Evolutionary conservation across 2,329 filamentous ascomycete genomes (phyloP), one percentile per base, ranked within the genome.

Genomic region (Coniochaeta ligniaria): DNA sequence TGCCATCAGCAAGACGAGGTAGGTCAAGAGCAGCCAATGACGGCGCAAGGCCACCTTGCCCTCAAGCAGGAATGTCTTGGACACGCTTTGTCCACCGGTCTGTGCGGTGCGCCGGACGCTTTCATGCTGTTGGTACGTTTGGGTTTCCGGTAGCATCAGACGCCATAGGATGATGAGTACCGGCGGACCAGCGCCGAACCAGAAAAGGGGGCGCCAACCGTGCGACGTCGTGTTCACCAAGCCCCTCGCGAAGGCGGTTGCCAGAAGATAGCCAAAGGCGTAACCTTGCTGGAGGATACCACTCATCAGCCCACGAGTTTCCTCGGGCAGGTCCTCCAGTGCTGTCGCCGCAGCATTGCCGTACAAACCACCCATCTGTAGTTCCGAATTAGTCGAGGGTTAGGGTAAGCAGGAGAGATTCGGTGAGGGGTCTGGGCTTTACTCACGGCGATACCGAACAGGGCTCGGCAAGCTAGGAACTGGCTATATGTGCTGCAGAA

Each of bases 1-100:
- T 1, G 91, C 88, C 91, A 96, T 96, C 43, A 96, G 79, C 22
- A 96, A 78, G 7, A 96, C 90, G 61, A 96, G 79, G 74, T 96
- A 96, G 38, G 86, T 77, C 60, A 96, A 78, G 2, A 96, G 74
- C 16, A 91, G 65, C 92, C 92, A 96, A 73, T 96, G 91, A 12
- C 85, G 83, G 73, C 85, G 88, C 33, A 96, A 69, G 0, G 91
- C 92, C 0, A 93, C 84, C 67, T 90, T 90, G 63, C 90, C 91
- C 74, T 96, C 91, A 0, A 81, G 75, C 28, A 94, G 59, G 71
- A 96, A 95, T 0, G 88, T 85, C 54, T 81, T 80, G 9, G 84
- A 83, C 16, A 89, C 80, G 65, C 82, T 85, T 58, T 66, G 65
- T 3, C 62, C 65, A 31, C 57, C 60, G 31, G 63, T 63, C 35